A percentile compares a stretch with the other conserved stretches of the same genome.
phyloP scores from a whole-genome alignment of 805 yeast genomes.

The Scheffersomyces spartinae region DNA sequence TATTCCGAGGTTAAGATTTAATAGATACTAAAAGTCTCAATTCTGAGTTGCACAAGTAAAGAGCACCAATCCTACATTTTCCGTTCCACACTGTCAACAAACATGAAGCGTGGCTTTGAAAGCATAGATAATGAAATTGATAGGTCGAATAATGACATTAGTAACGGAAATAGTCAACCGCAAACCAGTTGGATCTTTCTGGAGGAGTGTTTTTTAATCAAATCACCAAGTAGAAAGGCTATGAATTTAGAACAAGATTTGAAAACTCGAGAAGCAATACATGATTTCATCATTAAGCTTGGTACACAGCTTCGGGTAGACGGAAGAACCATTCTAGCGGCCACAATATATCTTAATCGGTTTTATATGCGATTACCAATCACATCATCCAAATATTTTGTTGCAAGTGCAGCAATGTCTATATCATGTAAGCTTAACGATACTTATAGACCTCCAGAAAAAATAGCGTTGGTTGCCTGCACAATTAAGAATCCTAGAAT shows the following conservation, averaged over 20 bases:
- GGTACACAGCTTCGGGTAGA: constrained; percentile 27
- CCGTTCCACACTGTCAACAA: too few relatives aligned
- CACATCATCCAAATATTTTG: constrained; percentile 31
- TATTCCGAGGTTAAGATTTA: too few relatives aligned
- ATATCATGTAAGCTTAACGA: constrained; percentile 33
- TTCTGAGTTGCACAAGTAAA: too few relatives aligned
- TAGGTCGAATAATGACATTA: too few relatives aligned
- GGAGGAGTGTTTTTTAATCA: constrained; percentile 19
- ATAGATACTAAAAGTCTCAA: too few relatives aligned
- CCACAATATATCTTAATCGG: constrained; percentile 27
- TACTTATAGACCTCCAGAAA: constrained; percentile 31
- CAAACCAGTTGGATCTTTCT: constrained; percentile 33
- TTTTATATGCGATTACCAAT: constrained; percentile 31
- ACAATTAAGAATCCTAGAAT: constrained; percentile 20
- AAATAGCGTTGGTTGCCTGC: constrained; percentile 28
- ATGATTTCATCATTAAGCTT: constrained; percentile 24
- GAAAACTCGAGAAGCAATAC: constrained; percentile 23
- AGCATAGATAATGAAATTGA: too few relatives aligned
- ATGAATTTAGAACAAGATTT: constrained; percentile 25
- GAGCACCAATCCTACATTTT: too few relatives aligned
- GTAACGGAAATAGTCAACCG: too few relatives aligned
- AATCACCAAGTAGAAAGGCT: constrained; percentile 22
- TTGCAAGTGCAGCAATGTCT: constrained; percentile 31
- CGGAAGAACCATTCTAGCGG: constrained; percentile 30
- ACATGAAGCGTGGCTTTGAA: too few relatives aligned